These are phyloP conservation scores for Escallonia herrerae DNA, from an alignment of 129 eudicot genomes.

Conservation along the genomic window DNA sequence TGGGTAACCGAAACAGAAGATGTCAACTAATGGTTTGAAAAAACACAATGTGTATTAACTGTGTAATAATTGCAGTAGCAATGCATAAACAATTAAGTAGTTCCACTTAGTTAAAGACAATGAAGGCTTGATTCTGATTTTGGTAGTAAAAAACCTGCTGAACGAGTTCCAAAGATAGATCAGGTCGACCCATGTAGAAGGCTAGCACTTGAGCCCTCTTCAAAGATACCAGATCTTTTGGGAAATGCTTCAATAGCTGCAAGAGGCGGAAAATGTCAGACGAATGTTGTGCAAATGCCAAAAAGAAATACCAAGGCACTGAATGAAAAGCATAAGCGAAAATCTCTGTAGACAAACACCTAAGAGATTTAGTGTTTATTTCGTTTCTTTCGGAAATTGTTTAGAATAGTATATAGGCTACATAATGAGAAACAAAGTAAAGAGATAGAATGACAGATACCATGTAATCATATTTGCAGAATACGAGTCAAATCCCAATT, in stretches of 20 bases:
- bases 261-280: neutral
- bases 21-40: neutral
- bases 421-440: no score
- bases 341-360: no score
- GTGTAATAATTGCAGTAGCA: no score
- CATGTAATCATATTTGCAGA: no score
- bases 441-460: no score
- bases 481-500: no score
- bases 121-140: neutral
- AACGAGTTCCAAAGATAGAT: conserved; percentile 70
- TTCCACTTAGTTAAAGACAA: no score
- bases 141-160: conserved; percentile 40
- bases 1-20: neutral
- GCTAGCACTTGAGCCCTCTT: conserved; percentile 82
- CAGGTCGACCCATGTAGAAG: conserved; percentile 91
- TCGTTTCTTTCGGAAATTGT: no score
- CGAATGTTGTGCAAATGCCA: neutral
- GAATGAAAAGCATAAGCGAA: neutral
- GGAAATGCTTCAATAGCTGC: conserved; percentile 69
- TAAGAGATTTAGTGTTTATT: no score
- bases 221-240: conserved; percentile 71
- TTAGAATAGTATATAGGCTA: no score
- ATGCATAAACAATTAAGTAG: no score
- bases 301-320: neutral
- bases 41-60: neutral